A percentile compares a stretch with the other conserved stretches of the same genome.
phyloP scores from a whole-genome alignment of 768 basidiomycete genomes.

The Mycena crocata region DNA sequence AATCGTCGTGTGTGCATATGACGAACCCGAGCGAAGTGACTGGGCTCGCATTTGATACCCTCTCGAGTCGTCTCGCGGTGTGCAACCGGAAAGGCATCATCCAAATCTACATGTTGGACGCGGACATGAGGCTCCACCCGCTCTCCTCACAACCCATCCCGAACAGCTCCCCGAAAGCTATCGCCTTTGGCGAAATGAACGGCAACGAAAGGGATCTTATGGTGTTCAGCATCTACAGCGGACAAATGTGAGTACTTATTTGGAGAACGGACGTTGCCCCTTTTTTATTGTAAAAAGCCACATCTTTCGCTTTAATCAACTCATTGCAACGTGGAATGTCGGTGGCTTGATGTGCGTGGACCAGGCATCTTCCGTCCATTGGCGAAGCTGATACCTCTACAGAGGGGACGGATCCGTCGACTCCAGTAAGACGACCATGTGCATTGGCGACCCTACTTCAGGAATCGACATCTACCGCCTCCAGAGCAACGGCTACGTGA shows the following conservation, averaged over 20 bases:
- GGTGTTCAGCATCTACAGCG: slow-evolving; percentile 21
- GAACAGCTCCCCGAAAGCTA: slow-evolving; percentile 24
- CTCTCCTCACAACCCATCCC: slow-evolving; percentile 20
- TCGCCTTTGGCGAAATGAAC: slow-evolving; percentile 21
- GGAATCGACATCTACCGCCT: slow-evolving; percentile 26
- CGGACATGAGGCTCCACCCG: background rate
- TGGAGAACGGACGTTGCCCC: background rate
- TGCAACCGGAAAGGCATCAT: slow-evolving; percentile 25
- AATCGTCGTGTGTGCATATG: slow-evolving; percentile 13
- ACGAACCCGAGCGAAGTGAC: slow-evolving; percentile 28
- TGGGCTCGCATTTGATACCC: slow-evolving; percentile 29
- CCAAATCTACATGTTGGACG: slow-evolving; percentile 22
- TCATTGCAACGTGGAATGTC: slow-evolving; percentile 7
- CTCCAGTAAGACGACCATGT: slow-evolving; percentile 11
- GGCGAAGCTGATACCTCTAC: background rate
- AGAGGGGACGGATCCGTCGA: slow-evolving; percentile 29
- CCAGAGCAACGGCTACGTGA: background rate
- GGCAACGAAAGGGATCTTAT: slow-evolving; percentile 13
- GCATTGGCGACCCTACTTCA: slow-evolving; percentile 25
- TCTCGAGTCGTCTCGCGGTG: slow-evolving; percentile 25
- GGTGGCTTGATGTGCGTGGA: slow-evolving; percentile 27
- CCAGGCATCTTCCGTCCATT: background rate
- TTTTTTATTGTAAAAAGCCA: slow-evolving; percentile 1
- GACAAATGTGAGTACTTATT: slow-evolving; percentile 21
- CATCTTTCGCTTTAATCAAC: slow-evolving; percentile 12